Conservation (phyloP, 805 yeast genomes). For the Wickerhamiella vanderwaltii region DNA sequence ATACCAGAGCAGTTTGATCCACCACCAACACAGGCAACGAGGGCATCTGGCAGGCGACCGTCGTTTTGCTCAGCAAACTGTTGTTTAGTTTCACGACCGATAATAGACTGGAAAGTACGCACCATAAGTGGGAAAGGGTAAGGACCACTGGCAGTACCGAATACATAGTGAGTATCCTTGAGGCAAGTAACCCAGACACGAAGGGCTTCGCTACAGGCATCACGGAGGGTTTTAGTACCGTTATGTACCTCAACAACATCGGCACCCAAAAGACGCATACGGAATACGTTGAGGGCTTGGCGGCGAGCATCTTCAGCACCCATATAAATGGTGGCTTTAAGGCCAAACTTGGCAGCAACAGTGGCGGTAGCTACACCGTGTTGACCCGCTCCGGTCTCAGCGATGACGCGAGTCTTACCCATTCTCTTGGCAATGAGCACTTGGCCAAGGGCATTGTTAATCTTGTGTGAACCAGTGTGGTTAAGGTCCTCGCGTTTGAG, state of each 20-base stretch:
- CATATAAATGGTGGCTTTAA: slow-evolving; percentile 91
- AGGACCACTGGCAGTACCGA: slow-evolving; percentile 98
- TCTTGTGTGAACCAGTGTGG: slow-evolving; percentile 39
- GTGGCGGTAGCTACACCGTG: slow-evolving; percentile 44
- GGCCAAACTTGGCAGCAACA: slow-evolving; percentile 51
- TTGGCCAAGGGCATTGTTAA: slow-evolving; percentile 38
- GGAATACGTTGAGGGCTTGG: slow-evolving; percentile 94
- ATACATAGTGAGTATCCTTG: slow-evolving; percentile 80
- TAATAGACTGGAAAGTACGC: slow-evolving; percentile 94
- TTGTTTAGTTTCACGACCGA: slow-evolving; percentile 88
- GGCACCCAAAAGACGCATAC: slow-evolving; percentile 95
- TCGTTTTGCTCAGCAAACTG: slow-evolving; percentile 70
- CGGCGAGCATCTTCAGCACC: slow-evolving; percentile 99
- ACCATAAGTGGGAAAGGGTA: slow-evolving; percentile 98
- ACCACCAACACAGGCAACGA: slow-evolving; percentile 99
- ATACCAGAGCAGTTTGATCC: slow-evolving; percentile 96
- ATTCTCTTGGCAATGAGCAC: slow-evolving; percentile 33
- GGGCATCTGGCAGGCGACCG: slow-evolving; percentile 67
- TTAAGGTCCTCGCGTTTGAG: slow-evolving; percentile 83
- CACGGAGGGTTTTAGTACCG: slow-evolving; percentile 93
- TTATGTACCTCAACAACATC: slow-evolving; percentile 84
- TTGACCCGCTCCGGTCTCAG: slow-evolving; percentile 42
- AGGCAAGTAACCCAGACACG: slow-evolving; percentile 88
- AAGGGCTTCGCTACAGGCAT: slow-evolving; percentile 96
- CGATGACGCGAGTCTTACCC: slow-evolving; percentile 36